Conservation (phyloP, 768 basidiomycete genomes). For the Termitomyces bulborhizus region DNA sequence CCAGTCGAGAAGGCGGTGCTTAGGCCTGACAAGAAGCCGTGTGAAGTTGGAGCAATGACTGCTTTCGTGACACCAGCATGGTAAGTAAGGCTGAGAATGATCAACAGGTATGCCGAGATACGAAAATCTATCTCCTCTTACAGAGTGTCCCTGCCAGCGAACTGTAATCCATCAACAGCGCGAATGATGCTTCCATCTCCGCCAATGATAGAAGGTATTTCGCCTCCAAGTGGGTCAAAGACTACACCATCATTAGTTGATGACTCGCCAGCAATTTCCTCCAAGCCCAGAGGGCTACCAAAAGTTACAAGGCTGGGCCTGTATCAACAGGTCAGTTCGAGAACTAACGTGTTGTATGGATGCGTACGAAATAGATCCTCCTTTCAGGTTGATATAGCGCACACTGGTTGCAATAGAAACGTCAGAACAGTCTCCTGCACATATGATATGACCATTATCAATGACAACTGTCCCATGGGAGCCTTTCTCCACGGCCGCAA, state of each 20-base stretch:
- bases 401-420: slow-evolving; percentile 10
- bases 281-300: slow-evolving; percentile 65
- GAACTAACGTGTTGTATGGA: background rate
- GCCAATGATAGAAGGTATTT: slow-evolving; percentile 43
- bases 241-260: slow-evolving; percentile 66
- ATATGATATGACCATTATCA: slow-evolving; percentile 43
- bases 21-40: slow-evolving; percentile 57
- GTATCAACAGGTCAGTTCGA: background rate
- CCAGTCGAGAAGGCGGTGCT: slow-evolving; percentile 60
- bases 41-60: slow-evolving; percentile 51
- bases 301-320: slow-evolving; percentile 60
- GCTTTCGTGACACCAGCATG: slow-evolving; percentile 55
- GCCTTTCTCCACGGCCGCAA: slow-evolving; percentile 12
- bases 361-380: slow-evolving; percentile 48
- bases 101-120: background rate
- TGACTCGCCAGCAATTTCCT: slow-evolving; percentile 59
- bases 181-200: slow-evolving; percentile 45
- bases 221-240: slow-evolving; percentile 41
- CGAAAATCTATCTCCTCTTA: slow-evolving; percentile 27
- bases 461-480: slow-evolving; percentile 29
- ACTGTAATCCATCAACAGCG: slow-evolving; percentile 67
- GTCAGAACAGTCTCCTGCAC: slow-evolving; percentile 29
- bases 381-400: slow-evolving; percentile 53
- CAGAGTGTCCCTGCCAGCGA: slow-evolving; percentile 64
- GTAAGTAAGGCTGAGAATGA: slow-evolving; percentile 51